Conservation (phyloP, 106 monocot genomes). For the Ottelia alismoides region DNA sequence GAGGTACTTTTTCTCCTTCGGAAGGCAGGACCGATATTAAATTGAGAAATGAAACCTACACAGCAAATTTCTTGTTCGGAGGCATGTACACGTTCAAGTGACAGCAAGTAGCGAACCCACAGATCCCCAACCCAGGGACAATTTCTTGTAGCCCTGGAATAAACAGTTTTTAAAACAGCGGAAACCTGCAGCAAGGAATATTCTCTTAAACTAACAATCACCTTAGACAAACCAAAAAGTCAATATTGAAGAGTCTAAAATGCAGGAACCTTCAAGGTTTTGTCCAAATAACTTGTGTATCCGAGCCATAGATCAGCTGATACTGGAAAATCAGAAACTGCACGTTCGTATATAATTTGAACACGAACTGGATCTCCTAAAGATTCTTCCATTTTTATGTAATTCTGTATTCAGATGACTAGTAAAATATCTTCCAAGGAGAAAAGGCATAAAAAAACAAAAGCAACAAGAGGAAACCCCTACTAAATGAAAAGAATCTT, state of each 20-base stretch:
- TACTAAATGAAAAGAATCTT: too few species aligned
- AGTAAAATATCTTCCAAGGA: too few species aligned
- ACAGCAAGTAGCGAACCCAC: constrained; percentile 69
- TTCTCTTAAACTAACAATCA: too few species aligned
- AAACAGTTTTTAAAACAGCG: constrained; percentile 48
- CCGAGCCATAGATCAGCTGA: constrained; percentile 74
- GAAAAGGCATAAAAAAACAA: too few species aligned
- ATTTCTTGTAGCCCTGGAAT: constrained; percentile 84
- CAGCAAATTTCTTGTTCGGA: constrained; percentile 55
- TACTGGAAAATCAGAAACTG: constrained; percentile 57
- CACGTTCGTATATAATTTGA: constrained; percentile 86
- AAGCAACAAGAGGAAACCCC: too few species aligned
- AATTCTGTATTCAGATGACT: too few species aligned
- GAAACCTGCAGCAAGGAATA: constrained; percentile 39
- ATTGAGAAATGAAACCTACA: constrained; percentile 44
- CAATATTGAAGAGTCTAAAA: neutral
- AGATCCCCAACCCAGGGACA: constrained; percentile 81
- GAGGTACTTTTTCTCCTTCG: too few species aligned
- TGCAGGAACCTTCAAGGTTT: constrained; percentile 61
- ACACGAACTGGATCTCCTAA: constrained; percentile 85
- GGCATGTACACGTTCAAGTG: constrained; percentile 69
- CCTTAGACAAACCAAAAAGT: constrained; percentile 1
- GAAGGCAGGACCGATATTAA: too few species aligned
- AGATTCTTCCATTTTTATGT: constrained; percentile 86
- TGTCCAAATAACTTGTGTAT: constrained; percentile 81